Conservation (phyloP, 2,329 filamentous ascomycete genomes). For the Helicocarpus griseus region DNA sequence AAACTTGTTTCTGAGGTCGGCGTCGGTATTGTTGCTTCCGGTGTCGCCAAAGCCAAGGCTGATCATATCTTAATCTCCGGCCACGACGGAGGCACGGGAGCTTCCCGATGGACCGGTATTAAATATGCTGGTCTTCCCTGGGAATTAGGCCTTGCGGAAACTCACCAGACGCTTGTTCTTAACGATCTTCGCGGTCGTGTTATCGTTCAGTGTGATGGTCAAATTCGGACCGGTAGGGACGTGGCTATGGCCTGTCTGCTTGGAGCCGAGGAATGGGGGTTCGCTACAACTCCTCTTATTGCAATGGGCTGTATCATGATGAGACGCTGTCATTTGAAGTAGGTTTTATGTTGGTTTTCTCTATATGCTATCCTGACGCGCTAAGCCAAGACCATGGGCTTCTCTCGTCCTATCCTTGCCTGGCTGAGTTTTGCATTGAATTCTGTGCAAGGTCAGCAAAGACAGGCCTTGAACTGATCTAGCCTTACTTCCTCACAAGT, state of each 20-base stretch:
- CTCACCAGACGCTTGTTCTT: conserved; percentile 88
- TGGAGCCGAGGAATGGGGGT: conserved; percentile 96
- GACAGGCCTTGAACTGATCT: too few species aligned
- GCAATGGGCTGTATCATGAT: conserved; percentile 97
- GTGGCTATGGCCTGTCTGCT: conserved; percentile 89
- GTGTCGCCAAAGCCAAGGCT: conserved; percentile 94
- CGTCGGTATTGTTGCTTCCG: conserved; percentile 93
- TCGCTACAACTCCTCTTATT: conserved; percentile 87
- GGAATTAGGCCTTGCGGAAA: conserved; percentile 94
- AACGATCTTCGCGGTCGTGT: conserved; percentile 94
- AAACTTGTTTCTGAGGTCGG: conserved; percentile 97
- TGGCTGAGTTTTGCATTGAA: too few species aligned
- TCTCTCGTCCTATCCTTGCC: too few species aligned
- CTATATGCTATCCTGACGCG: too few species aligned
- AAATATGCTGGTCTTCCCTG: conserved; percentile 95
- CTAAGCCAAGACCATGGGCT: too few species aligned
- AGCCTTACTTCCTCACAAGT: too few species aligned
- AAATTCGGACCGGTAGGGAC: conserved; percentile 84
- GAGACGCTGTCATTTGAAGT: conserved; percentile 50
- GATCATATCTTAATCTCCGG: conserved; percentile 96
- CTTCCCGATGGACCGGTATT: conserved; percentile 96
- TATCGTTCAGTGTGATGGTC: conserved; percentile 91
- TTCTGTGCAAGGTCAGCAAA: too few species aligned
- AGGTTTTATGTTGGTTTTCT: neutral
- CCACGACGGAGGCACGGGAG: conserved; percentile 93